These are phyloP conservation scores for Haplosporangium sp. DNA, from an alignment of 371 early-diverging fungal genomes.

Conservation along the genomic window DNA sequence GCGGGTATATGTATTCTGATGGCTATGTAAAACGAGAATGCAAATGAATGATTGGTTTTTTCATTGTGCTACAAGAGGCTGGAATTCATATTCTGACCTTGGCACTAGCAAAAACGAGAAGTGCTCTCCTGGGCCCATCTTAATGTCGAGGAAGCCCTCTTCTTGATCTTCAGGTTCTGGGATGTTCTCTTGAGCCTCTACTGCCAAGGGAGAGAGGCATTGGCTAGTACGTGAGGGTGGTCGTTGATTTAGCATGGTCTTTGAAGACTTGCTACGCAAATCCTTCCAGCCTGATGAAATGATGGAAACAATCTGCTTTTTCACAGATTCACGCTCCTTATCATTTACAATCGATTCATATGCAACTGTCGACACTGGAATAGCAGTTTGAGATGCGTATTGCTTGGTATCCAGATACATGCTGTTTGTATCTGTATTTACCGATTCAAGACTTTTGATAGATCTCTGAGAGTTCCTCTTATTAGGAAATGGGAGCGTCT, in stretches of 20 bases:
- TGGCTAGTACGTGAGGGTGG: background rate
- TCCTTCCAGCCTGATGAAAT: slow-evolving; percentile 23
- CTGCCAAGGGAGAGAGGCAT: slow-evolving; percentile 37
- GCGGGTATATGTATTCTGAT: no score
- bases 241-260: background rate
- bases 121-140: slow-evolving; percentile 14
- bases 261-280: slow-evolving; percentile 3
- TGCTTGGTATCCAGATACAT: background rate
- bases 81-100: slow-evolving; percentile 38
- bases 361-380: no score
- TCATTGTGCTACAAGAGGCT: slow-evolving; percentile 32
- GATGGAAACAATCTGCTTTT: slow-evolving; percentile 23
- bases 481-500: slow-evolving; percentile 1
- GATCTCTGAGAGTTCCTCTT: slow-evolving; percentile 19
- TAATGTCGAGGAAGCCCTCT: slow-evolving; percentile 1
- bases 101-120: slow-evolving; percentile 49
- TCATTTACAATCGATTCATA: background rate
- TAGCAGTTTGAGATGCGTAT: background rate
- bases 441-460: background rate
- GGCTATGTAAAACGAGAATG: no score
- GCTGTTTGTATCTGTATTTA: background rate
- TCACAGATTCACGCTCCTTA: slow-evolving; percentile 22
- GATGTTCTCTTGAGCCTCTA: slow-evolving; percentile 44
- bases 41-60: background rate
- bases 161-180: slow-evolving; percentile 7